Base-by-base conservation (phyloP, 768 basidiomycete genomes). In the Rhodotorula kratochvilovae region DNA sequence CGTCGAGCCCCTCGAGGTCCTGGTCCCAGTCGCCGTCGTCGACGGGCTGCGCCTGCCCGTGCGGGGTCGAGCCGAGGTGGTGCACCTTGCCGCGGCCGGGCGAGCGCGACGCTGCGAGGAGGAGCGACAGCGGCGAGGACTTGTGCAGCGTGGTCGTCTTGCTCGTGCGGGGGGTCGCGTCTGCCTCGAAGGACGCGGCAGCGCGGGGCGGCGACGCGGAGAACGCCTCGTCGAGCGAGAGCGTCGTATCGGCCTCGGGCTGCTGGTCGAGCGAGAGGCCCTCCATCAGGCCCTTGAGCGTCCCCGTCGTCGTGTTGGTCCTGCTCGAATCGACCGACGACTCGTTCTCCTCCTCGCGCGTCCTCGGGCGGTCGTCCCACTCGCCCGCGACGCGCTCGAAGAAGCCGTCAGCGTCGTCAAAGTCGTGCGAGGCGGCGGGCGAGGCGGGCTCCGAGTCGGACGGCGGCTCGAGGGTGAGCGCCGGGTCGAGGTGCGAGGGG, bases 21-120 rank as follows among this genome's bases (percentile, higher is more conserved):
- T 72, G 57, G 48, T 75, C 74, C 74, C 76, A 72, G 45, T 77
- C 73, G 31, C 62, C 72, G 2, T 60, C 42, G 45, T 60, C 69
- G 27, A 70, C 73, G 0, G 45, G 33, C 19, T 43, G 29, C 21
- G 69, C 65, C n/a, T 48, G 17, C 0, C 72, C 72, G 3, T 23
- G n/a, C 1, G 56, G 65, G 16, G 73, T 70, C 45, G 61, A 67
- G 17, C 73, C 73, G 46, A 70, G 61, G 51, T 70, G 68, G 5
- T 27, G 43, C 0, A 70, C 73, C 42, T 56, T 60, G 8, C 66
- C 66, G 15, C 57, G 66, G 1, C 61, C 39, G 25, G 57, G 29
- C 4, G 64, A 57, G 45, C 27, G 55, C 17, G 65, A 31, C 1
- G 65, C 46, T 17, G 54, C 25, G 3, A 62, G 31, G 35, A 74